Evolutionary conservation across 805 yeast genomes (phyloP).

Genomic region (Saccharomycopsis sp.): DNA sequence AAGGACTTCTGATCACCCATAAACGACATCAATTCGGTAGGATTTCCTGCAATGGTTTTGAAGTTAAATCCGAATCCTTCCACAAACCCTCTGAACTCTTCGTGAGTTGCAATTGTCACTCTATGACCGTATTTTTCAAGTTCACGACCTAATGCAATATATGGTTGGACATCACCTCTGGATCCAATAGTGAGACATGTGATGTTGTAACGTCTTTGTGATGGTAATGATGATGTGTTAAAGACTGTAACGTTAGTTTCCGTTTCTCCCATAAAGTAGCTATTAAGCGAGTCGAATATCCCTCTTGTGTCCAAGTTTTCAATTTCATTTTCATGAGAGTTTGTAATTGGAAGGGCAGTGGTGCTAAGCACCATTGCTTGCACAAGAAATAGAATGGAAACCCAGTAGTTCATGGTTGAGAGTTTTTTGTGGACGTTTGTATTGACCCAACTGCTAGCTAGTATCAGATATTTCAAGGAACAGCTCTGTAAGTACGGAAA

Average conservation of each 20-base stretch:
- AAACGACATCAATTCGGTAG: constrained; percentile 80
- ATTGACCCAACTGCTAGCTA: not conserved
- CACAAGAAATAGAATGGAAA: not conserved
- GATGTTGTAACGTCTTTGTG: constrained; percentile 49
- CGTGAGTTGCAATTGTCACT: constrained; percentile 80
- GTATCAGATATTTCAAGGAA: too few species aligned
- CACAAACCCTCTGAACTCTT: constrained; percentile 74
- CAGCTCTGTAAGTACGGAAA: too few species aligned
- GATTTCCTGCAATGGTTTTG: constrained; percentile 80
- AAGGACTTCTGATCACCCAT: constrained; percentile 89
- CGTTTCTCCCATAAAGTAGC: not conserved
- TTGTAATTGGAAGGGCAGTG: not conserved
- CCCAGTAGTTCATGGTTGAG: not conserved
- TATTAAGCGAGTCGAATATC: not conserved
- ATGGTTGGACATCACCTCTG: constrained; percentile 95
- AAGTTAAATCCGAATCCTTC: constrained; percentile 58
- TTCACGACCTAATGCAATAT: constrained; percentile 80
- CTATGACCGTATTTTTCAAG: constrained; percentile 71
- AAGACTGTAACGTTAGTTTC: not conserved
- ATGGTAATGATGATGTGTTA: not conserved
- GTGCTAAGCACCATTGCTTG: not conserved
- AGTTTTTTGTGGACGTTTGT: not conserved
- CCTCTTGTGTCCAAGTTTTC: not conserved
- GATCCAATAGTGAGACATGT: constrained; percentile 84
- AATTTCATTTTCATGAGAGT: not conserved